A percentile compares a stretch with the other conserved stretches of the same genome.
Conservation (phyloP, 108 stramenopile genomes). For the Nitzschia sp. region DNA sequence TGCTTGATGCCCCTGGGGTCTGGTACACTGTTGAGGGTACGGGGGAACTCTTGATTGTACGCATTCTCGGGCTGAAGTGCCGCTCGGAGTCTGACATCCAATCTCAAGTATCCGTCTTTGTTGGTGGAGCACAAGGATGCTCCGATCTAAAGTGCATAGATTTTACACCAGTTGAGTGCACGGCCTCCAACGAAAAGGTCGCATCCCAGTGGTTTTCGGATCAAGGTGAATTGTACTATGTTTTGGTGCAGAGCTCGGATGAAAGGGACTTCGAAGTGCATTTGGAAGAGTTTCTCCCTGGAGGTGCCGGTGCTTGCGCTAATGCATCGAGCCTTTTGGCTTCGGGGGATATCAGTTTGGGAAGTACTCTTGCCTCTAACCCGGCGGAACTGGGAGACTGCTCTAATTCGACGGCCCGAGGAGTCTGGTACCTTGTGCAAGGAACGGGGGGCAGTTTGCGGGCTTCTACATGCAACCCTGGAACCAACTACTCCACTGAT, state of each 20-base stretch:
- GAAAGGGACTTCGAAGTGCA: not conserved
- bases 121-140: not conserved
- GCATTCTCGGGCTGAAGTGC: not conserved
- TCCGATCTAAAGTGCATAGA: conserved; percentile 1
- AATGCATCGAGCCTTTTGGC: not conserved
- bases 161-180: not conserved
- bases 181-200: conserved; percentile 4
- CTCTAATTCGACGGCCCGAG: not conserved
- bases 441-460: conserved; percentile 19
- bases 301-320: conserved; percentile 1
- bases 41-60: conserved; percentile 17
- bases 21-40: conserved; percentile 24
- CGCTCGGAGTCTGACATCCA: not conserved
- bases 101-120: conserved; percentile 16
- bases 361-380: conserved; percentile 6
- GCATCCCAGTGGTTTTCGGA: conserved; percentile 17
- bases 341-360: conserved; percentile 7
- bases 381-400: conserved; percentile 1
- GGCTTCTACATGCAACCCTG: conserved; percentile 25
- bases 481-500: conserved; percentile 14
- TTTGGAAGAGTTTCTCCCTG: not conserved
- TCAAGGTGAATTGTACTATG: not conserved
- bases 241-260: conserved; percentile 20
- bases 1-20: conserved; percentile 8
- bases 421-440: conserved; percentile 17